Evolutionary conservation across 2,329 filamentous ascomycete genomes (phyloP), one percentile per base, ranked within the genome.

Genomic region (Microsporum canis): DNA sequence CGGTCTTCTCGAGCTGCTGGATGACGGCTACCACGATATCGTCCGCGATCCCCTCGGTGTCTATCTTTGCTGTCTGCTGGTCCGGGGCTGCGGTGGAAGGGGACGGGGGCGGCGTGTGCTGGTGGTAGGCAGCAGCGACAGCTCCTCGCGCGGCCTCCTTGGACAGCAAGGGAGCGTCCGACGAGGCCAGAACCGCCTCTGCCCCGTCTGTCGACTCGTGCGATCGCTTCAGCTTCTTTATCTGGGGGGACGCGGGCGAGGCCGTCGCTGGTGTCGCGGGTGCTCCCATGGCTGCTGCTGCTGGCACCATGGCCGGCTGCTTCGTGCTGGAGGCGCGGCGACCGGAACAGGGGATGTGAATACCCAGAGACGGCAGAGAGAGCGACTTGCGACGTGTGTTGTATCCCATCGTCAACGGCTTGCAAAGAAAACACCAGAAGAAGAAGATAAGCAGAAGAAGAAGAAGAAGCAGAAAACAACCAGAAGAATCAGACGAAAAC

Each of bases 351-450:
- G 84, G 84, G 60, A 96, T 81, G 70, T 94, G 89, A 69, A 97
- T 96, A 73, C 94, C 94, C 70, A 97, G 83, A 67, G 91, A 95
- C 63, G 90, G 88, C 71, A 97, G 81, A 65, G 91, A 96, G 67
- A 99, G 80, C 71, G 91, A 96, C 80, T 97, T 97, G 76, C 91
- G 87, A 77, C 92, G 88, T 68, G 92, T 97, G 77, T 96, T 96
- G 82, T 96, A 96, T 72, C 88, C 88, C 90, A 96, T 96, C 70
- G 68, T 77, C 69, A 56, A 60, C 63, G 60, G 69, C 68, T 69
- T 67, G 60, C 56, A 62, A 62, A 60, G 53, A 12, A n/a, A 49
- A 57, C 10, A 49, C 33, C 33, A 60, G 57, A 60, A 38, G 58
- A 58, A 31, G 58, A 53, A 17, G 31, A 59, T 39, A 57, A 61